Percentiles rank a stretch among this genome's conserved stretches.
These are phyloP conservation scores for Penicillium bovifimosum DNA, from an alignment of 495 filamentous ascomycete species.

Conservation along the genomic window DNA sequence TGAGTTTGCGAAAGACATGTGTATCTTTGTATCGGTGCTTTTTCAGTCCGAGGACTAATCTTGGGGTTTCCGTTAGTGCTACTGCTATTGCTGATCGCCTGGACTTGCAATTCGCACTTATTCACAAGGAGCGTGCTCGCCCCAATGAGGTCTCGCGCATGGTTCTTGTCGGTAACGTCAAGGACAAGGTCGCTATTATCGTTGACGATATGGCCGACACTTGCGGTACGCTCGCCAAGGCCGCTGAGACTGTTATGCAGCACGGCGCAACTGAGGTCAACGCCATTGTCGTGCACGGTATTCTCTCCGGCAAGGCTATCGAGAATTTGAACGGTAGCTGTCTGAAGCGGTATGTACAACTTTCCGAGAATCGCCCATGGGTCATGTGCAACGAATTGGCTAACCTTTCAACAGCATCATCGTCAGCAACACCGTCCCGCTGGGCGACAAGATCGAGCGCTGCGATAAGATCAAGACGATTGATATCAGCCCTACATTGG, in stretches of 20 bases:
- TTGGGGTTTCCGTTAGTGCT: slow-evolving; percentile 45
- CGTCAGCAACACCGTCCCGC: slow-evolving; percentile 96
- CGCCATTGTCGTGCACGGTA: slow-evolving; percentile 94
- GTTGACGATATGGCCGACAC: slow-evolving; percentile 88
- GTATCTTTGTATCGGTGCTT: background rate
- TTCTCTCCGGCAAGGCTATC: slow-evolving; percentile 86
- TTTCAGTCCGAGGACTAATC: slow-evolving; percentile 7
- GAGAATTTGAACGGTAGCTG: slow-evolving; percentile 79
- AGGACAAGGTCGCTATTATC: slow-evolving; percentile 63
- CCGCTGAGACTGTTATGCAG: slow-evolving; percentile 83
- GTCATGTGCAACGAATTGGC: background rate
- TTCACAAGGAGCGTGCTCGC: slow-evolving; percentile 94
- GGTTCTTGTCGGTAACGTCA: slow-evolving; percentile 69
- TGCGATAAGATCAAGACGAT: slow-evolving; percentile 84
- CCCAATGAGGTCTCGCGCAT: slow-evolving; percentile 96
- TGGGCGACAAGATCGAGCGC: slow-evolving; percentile 64
- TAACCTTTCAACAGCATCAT: slow-evolving; percentile 53
- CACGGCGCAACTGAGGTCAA: slow-evolving; percentile 84
- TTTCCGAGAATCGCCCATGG: background rate
- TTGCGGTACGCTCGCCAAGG: slow-evolving; percentile 90
- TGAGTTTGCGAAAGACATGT: slow-evolving; percentile 33
- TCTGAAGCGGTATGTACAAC: slow-evolving; percentile 38
- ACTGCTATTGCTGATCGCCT: slow-evolving; percentile 95
- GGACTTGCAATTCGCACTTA: slow-evolving; percentile 93
- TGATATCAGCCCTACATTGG: slow-evolving; percentile 84